These are phyloP conservation scores for Nemophila menziesii DNA, from an alignment of 257 asterid genomes.

Conservation along the genomic window DNA sequence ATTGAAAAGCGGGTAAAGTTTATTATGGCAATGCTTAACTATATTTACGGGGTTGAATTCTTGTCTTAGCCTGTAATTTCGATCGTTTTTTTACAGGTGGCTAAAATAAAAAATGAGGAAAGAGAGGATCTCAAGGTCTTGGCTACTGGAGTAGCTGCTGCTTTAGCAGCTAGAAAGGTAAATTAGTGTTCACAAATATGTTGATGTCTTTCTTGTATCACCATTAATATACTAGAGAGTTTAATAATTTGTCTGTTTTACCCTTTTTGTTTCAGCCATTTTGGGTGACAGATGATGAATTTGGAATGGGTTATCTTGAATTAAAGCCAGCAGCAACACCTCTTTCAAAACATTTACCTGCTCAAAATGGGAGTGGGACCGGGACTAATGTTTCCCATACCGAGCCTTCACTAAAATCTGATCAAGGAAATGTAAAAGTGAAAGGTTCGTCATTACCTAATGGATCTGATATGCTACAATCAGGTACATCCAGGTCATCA, in stretches of 20 bases:
- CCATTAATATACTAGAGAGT: no score
- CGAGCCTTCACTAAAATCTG: slow-evolving; percentile 46
- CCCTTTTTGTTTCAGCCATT: slow-evolving; percentile 65
- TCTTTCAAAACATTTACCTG: slow-evolving; percentile 44
- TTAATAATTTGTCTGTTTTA: slow-evolving; percentile 5
- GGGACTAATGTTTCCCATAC: slow-evolving; percentile 37
- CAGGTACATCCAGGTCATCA: slow-evolving; percentile 30
- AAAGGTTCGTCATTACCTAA: slow-evolving; percentile 27
- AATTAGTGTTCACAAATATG: background rate
- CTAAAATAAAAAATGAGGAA: slow-evolving; percentile 92
- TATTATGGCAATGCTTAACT: slow-evolving; percentile 4
- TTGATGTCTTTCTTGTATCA: background rate
- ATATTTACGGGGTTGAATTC: slow-evolving; percentile 1
- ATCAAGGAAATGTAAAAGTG: slow-evolving; percentile 31
- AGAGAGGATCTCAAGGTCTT: slow-evolving; percentile 98
- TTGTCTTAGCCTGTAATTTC: slow-evolving; percentile 5
- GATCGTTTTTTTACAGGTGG: slow-evolving; percentile 47
- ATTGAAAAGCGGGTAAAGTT: slow-evolving; percentile 85
- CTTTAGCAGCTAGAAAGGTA: slow-evolving; percentile 97
- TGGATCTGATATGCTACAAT: slow-evolving; percentile 33
- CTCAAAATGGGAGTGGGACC: slow-evolving; percentile 63
- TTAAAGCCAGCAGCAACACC: slow-evolving; percentile 63
- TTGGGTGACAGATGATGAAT: slow-evolving; percentile 98
- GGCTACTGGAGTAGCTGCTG: slow-evolving; percentile 97
- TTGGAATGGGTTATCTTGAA: slow-evolving; percentile 96